Evolutionary conservation across 257 asterid species (phyloP).

Genomic region (Solanum pimpinellifolium): DNA sequence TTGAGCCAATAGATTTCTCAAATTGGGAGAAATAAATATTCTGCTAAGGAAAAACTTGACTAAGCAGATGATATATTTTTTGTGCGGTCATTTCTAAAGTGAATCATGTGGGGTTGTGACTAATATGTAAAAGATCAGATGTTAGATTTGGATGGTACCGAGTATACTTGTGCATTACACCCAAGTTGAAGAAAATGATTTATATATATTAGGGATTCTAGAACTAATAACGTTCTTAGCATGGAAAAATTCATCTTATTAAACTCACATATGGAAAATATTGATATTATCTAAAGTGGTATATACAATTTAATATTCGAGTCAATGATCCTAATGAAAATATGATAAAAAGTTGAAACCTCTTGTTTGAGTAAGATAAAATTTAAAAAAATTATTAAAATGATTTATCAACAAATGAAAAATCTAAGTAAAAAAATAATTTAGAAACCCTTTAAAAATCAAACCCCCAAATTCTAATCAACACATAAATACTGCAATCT

Average conservation of each 20-base stretch:
- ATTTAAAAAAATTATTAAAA: no score
- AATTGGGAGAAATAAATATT: no score
- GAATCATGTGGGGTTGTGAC: background rate
- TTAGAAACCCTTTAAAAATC: background rate
- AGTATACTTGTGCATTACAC: background rate
- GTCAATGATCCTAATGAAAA: background rate
- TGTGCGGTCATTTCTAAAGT: background rate
- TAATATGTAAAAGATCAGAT: background rate
- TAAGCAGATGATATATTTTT: background rate
- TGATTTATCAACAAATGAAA: no score
- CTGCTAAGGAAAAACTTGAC: background rate
- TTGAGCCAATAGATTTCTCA: background rate
- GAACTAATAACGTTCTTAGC: background rate
- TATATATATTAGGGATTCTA: background rate
- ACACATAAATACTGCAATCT: no score
- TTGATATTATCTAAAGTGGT: background rate
- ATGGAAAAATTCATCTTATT: background rate
- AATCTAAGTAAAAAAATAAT: no score
- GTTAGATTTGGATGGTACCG: background rate
- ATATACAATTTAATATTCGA: background rate
- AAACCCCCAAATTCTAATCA: background rate
- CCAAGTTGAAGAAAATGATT: background rate
- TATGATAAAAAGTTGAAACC: background rate
- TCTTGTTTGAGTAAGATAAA: background rate
- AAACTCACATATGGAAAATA: background rate